These are phyloP conservation scores for Talaromyces sp. DNA, from an alignment of 2,329 filamentous ascomycete species.

Conservation along the genomic window DNA sequence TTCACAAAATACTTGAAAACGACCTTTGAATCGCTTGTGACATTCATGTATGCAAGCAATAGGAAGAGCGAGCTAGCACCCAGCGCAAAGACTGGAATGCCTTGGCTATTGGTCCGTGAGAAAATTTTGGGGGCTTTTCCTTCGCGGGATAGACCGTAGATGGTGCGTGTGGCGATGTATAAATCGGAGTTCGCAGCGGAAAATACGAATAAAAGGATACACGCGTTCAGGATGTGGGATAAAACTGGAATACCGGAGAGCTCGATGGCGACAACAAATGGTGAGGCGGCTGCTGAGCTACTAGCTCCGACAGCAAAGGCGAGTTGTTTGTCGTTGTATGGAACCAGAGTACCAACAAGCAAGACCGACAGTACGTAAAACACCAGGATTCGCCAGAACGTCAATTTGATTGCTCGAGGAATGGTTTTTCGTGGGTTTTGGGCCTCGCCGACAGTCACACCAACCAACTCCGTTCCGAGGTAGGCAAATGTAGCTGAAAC, in stretches of 20 bases:
- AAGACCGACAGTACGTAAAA: slow-evolving; percentile 78
- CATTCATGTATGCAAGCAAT: slow-evolving; percentile 70
- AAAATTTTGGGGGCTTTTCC: slow-evolving; percentile 73
- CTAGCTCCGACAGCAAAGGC: slow-evolving; percentile 51
- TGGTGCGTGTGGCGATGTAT: slow-evolving; percentile 73
- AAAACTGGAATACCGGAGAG: slow-evolving; percentile 65
- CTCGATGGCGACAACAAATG: slow-evolving; percentile 74
- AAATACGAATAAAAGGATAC: slow-evolving; percentile 75
- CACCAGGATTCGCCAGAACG: slow-evolving; percentile 79
- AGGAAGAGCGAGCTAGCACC: slow-evolving; percentile 63
- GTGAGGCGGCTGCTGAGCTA: slow-evolving; percentile 64
- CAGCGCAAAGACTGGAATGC: slow-evolving; percentile 71
- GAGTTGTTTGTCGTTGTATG: slow-evolving; percentile 66
- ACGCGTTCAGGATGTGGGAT: slow-evolving; percentile 71
- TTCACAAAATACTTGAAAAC: slow-evolving; percentile 70
- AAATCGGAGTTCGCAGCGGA: slow-evolving; percentile 76
- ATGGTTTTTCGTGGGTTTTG: slow-evolving; percentile 78
- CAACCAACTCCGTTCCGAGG: slow-evolving; percentile 74
- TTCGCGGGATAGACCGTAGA: slow-evolving; percentile 73
- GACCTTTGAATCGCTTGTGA: slow-evolving; percentile 57
- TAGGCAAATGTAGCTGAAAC: slow-evolving; percentile 79
- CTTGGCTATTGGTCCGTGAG: slow-evolving; percentile 69
- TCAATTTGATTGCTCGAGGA: slow-evolving; percentile 75
- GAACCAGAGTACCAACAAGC: slow-evolving; percentile 74
- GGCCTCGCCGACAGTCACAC: slow-evolving; percentile 77